Evolutionary conservation across 2,329 filamentous ascomycete species (phyloP).

Genomic region (Colletotrichum paranaense): DNA sequence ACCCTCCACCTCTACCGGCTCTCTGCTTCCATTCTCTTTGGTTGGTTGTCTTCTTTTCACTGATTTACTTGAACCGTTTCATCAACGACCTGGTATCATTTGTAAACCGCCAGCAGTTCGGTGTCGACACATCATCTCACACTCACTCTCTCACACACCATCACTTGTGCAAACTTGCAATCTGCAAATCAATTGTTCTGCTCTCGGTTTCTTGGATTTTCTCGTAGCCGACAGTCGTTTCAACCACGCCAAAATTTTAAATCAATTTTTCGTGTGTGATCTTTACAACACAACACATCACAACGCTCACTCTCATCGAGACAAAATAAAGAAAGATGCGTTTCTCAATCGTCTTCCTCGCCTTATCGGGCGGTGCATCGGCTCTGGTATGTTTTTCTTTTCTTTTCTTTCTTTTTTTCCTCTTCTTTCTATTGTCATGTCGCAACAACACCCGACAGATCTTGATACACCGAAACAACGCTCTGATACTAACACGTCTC

Average conservation of each 20-base stretch:
- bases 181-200: background rate
- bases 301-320: background rate
- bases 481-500: background rate
- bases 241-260: background rate
- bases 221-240: slow-evolving; percentile 26
- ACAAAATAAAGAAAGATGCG: slow-evolving; percentile 11
- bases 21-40: slow-evolving; percentile 23
- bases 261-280: background rate
- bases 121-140: slow-evolving; percentile 13
- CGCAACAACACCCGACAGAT: background rate
- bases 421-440: too few relatives aligned
- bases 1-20: background rate
- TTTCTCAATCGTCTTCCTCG: slow-evolving; percentile 22
- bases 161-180: slow-evolving; percentile 19
- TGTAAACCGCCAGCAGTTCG: slow-evolving; percentile 12
- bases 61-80: slow-evolving; percentile 1
- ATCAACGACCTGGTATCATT: background rate
- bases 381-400: slow-evolving; percentile 14
- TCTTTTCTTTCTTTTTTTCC: background rate
- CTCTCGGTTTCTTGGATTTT: background rate
- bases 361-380: slow-evolving; percentile 24
- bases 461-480: background rate
- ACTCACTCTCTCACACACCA: background rate
- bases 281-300: background rate
- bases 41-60: background rate